phyloP scores from a whole-genome alignment of 441 rosid species.

The Adansonia madagascariensis region DNA sequence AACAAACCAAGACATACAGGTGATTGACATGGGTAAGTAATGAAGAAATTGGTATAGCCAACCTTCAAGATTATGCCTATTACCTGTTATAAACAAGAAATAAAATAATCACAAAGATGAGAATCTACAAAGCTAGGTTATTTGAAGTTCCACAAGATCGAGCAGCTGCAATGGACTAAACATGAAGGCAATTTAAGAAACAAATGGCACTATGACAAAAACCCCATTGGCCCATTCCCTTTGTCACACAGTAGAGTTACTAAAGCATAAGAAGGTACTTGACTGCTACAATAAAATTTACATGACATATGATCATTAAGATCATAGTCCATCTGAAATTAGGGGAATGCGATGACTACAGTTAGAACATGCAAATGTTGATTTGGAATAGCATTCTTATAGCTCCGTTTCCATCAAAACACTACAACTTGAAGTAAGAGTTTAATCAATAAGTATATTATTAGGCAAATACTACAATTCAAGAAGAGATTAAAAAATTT shows the following conservation, averaged over 20 bases:
- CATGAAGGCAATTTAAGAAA: not conserved
- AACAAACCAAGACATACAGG: not conserved
- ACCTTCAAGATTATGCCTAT: slow-evolving; percentile 3
- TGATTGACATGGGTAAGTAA: not conserved
- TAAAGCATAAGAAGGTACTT: not conserved
- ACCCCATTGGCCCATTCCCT: not conserved
- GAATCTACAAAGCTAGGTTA: not conserved
- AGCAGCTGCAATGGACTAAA: not conserved
- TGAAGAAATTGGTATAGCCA: not conserved
- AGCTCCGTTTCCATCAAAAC: not conserved
- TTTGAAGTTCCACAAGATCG: not conserved
- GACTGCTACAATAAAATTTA: not conserved
- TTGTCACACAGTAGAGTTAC: not conserved
- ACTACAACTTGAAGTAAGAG: not conserved
- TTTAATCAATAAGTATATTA: not conserved
- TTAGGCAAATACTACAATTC: slow-evolving; percentile 11
- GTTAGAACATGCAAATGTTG: slow-evolving; percentile 4
- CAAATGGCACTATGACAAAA: not conserved
- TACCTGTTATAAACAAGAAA: not conserved
- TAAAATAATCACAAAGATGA: not conserved
- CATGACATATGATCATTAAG: not conserved
- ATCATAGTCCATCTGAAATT: not conserved
- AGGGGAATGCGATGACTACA: not conserved
- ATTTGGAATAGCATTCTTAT: not conserved
- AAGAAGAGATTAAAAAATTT: not conserved